A percentile compares a stretch with the other conserved stretches of the same genome.
Conservation (phyloP, 2,329 filamentous ascomycete species). For the Exutisphaerella laricina region DNA sequence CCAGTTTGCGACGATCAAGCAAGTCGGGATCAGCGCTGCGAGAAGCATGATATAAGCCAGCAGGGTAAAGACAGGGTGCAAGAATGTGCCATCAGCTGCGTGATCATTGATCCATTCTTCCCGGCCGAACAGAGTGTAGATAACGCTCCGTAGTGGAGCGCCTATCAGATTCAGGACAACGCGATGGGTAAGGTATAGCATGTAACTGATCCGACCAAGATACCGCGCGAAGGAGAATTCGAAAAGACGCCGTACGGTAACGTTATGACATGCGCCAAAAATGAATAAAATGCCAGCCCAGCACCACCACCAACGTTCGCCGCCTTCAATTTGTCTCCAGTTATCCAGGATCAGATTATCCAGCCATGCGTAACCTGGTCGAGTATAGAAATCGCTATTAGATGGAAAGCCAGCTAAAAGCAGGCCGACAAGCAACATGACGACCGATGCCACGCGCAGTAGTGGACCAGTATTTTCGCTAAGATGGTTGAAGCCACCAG, state of each 20-base stretch:
- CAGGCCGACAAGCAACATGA: constrained; percentile 9
- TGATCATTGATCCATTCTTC: constrained; percentile 7
- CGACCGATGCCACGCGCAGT: constrained; percentile 2
- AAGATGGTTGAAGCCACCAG: constrained; percentile 17
- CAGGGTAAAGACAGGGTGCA: constrained; percentile 8
- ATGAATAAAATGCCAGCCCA: constrained; percentile 20
- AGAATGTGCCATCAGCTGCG: not conserved
- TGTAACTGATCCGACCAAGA: constrained; percentile 20
- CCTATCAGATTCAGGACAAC: constrained; percentile 13
- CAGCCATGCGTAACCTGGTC: constrained; percentile 16
- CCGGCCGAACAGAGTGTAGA: constrained; percentile 8
- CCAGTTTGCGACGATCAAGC: constrained; percentile 14
- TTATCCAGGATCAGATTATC: constrained; percentile 2
- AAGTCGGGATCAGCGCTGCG: constrained; percentile 5
- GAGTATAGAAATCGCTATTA: constrained; percentile 5
- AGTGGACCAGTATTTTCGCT: not conserved
- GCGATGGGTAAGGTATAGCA: constrained; percentile 23
- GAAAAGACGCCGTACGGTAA: constrained; percentile 11
- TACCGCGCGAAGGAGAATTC: constrained; percentile 12
- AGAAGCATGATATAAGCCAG: constrained; percentile 8
- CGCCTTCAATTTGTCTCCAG: constrained; percentile 13
- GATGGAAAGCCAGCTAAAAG: constrained; percentile 12
- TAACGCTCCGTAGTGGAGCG: not conserved
- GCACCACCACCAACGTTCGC: constrained; percentile 17
- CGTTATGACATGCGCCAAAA: constrained; percentile 13